Conservation (phyloP, 495 filamentous ascomycete species). For the Cryomyces minteri region DNA sequence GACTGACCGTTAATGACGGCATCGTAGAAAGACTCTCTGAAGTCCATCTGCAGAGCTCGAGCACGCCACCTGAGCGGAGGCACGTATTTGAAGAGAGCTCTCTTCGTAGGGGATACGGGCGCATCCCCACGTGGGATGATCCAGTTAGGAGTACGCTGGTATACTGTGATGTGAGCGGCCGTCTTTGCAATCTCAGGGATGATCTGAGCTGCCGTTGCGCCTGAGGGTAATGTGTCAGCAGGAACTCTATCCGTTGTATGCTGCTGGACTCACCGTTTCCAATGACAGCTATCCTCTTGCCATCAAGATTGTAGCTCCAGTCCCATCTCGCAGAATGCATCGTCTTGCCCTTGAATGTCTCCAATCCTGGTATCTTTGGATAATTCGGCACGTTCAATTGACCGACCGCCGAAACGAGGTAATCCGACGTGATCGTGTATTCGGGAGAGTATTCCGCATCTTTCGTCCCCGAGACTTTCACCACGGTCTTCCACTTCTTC, state of each 20-base stretch:
- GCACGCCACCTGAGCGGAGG: constrained; percentile 28
- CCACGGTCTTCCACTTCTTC: constrained; percentile 34
- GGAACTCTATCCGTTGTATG: too few species aligned
- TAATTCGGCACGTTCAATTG: constrained; percentile 40
- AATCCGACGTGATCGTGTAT: constrained; percentile 32
- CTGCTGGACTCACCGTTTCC: constrained; percentile 13
- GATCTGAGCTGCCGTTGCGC: constrained; percentile 55
- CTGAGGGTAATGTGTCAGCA: constrained; percentile 14
- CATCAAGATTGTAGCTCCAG: constrained; percentile 33
- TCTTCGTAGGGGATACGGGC: constrained; percentile 21
- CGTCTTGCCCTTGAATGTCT: constrained; percentile 32
- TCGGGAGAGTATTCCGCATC: constrained; percentile 25
- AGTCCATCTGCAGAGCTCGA: constrained; percentile 28
- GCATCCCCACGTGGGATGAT: constrained; percentile 30
- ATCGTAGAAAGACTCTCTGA: constrained; percentile 25
- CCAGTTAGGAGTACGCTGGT: constrained; percentile 54
- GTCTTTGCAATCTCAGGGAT: constrained; percentile 41
- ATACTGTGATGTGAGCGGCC: constrained; percentile 38
- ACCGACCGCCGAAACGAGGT: constrained; percentile 46
- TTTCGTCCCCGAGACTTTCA: constrained; percentile 26
- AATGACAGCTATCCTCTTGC: constrained; percentile 29
- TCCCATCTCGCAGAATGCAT: constrained; percentile 32
- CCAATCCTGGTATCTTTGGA: constrained; percentile 38
- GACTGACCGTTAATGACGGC: constrained; percentile 22
- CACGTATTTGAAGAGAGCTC: constrained; percentile 22